phyloP scores from a whole-genome alignment of 2,329 filamentous ascomycete species.

The Stachybotrys echinatus region DNA sequence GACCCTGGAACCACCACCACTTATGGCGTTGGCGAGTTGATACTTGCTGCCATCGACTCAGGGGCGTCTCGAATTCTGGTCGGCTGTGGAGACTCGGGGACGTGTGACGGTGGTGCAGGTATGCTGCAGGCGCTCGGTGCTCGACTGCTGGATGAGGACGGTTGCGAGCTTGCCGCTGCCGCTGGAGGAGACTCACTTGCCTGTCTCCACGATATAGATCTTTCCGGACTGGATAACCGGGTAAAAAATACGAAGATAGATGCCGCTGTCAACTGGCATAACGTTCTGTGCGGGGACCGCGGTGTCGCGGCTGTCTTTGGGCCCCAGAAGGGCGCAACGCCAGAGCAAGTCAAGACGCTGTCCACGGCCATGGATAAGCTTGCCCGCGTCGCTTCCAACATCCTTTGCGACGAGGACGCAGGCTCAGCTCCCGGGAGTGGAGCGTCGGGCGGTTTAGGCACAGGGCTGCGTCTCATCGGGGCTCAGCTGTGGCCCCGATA shows the following conservation, averaged over 20 bases:
- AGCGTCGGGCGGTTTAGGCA: conserved; percentile 46
- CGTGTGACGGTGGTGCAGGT: conserved; percentile 46
- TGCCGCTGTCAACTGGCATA: conserved; percentile 46
- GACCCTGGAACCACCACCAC: conserved; percentile 44
- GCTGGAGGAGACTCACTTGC: conserved; percentile 33
- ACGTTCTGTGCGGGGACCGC: conserved; percentile 41
- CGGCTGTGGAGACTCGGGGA: conserved; percentile 49
- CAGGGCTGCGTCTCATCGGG: conserved; percentile 43
- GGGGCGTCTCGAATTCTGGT: conserved; percentile 40
- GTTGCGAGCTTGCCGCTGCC: conserved; percentile 28
- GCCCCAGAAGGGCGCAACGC: conserved; percentile 44
- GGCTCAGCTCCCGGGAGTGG: conserved; percentile 38
- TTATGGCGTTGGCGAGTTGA: conserved; percentile 44
- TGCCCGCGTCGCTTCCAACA: conserved; percentile 26
- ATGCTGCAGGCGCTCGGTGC: conserved; percentile 50
- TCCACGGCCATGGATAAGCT: conserved; percentile 35
- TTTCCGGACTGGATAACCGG: conserved; percentile 27
- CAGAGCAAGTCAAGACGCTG: conserved; percentile 34
- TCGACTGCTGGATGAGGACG: conserved; percentile 31
- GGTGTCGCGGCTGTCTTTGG: conserved; percentile 46
- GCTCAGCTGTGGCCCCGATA: conserved; percentile 39
- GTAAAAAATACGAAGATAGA: conserved; percentile 30
- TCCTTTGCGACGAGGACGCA: conserved; percentile 27
- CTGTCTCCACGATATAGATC: conserved; percentile 30
- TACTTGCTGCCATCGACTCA: conserved; percentile 37